These are phyloP conservation scores for Arthrobotrys pseudoclavata DNA, from an alignment of 2,329 filamentous ascomycete genomes.

Conservation along the genomic window DNA sequence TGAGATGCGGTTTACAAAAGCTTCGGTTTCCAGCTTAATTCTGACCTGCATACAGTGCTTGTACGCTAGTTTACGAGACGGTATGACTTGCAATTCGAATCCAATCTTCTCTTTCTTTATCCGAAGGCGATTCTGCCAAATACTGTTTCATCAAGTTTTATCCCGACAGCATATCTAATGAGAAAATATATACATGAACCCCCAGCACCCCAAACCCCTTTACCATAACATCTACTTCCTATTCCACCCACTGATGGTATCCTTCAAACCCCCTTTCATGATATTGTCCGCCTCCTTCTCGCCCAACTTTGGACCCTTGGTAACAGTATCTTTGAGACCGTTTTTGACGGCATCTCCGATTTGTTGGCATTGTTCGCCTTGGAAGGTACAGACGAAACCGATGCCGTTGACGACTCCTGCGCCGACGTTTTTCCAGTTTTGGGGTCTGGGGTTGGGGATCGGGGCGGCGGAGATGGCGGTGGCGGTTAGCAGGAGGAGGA, in stretches of 20 bases:
- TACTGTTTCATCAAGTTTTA: no score
- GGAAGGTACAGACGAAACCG: conserved; percentile 45
- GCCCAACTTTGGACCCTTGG: conserved; percentile 4
- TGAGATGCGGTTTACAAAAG: not conserved
- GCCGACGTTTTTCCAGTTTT: conserved; percentile 12
- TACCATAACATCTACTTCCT: not conserved
- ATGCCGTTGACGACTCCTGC: conserved; percentile 18
- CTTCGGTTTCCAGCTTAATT: conserved; percentile 4
- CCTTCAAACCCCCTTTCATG: conserved; percentile 31
- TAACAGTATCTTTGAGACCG: conserved; percentile 1
- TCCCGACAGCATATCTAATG: not conserved
- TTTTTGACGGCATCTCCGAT: conserved; percentile 35
- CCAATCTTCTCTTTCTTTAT: not conserved
- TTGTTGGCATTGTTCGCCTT: conserved; percentile 41
- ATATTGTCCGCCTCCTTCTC: conserved; percentile 19
- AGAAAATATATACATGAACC: not conserved
- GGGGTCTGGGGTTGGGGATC: conserved; percentile 17
- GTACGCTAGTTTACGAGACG: conserved; percentile 17
- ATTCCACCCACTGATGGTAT: conserved; percentile 30
- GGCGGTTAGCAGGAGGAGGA: conserved; percentile 29
- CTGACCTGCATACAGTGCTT: not conserved
- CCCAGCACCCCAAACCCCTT: not conserved
- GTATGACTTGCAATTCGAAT: not conserved
- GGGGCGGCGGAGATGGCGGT: conserved; percentile 24
- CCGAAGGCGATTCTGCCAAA: no score